Base-by-base conservation (phyloP, 495 filamentous ascomycete species). In the Podospora didyma region DNA sequence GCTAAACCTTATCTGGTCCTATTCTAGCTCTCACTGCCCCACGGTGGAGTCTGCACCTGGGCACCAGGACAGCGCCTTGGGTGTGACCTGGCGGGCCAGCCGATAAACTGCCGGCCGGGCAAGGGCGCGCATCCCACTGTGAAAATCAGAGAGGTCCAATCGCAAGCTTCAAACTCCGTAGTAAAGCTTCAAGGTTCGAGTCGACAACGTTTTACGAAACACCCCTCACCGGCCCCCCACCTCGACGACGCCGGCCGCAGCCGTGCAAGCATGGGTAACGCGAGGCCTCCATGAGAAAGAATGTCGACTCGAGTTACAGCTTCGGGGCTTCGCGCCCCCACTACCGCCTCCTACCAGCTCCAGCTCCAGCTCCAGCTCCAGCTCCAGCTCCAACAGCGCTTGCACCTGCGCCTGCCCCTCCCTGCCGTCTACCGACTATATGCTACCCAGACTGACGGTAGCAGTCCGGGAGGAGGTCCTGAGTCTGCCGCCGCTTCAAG, bases 391-490 rank as follows among this genome's bases (percentile, higher is more conserved):
- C 46, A n/a, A 46, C 46, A 23, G n/a, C 53, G 14, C 22, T 44
- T 42, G 19, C 39, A 19, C 19, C 37, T 23, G 21, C 14, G 21
- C 37, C 34, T 22, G 21, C 34, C 49, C 19, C 31, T n/a, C 12
- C 49, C 52, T n/a, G 42, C 28, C 51, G 19, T 2, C 34, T 26
- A 31, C 20, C 46, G 28, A 16, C 53, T 19, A 42, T 64, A 48
- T 41, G 56, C 28, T 75, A 71, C 23, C 67, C 70, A 10, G 66
- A n/a, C n/a, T n/a, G n/a, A n/a, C n/a, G 70, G 21, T 65, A 67
- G 47, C 57, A 64, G 44, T 51, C 39, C 42, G 44, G 55, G 24
- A 58, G 61, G 26, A 31, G 26, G 26, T 4, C 9, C 26, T 3
- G 26, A 31, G 9, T 31, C 26, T 31, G 26, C 26, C 26, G 26